Base-by-base conservation (phyloP, 2,329 filamentous ascomycete genomes). In the Leptographium lundbergii region DNA sequence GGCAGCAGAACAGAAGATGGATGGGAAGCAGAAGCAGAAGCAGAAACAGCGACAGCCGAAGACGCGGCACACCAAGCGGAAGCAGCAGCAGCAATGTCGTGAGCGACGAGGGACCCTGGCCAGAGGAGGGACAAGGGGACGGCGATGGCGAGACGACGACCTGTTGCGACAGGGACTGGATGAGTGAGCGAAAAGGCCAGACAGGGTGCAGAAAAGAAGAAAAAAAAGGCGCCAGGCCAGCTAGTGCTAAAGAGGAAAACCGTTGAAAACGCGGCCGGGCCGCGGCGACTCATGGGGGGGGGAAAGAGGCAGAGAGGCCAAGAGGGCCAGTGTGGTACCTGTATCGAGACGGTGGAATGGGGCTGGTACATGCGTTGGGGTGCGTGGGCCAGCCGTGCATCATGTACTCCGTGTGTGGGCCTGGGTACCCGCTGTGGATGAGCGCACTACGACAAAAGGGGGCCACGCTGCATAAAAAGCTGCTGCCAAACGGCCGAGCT, bases 201-300 rank as follows among this genome's bases (percentile, higher is more conserved):
- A 24, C 19, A 48, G 19, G 45, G 45, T 22, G 45, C 11, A 32
- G n/a, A 13, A 10, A 14, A 14, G 4, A 52, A 29, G 24, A 10
- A 1, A 52, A 25, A 51, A 14, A 51, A 52, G 50, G 2, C 50
- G 22, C 34, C 36, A 29, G 34, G 11, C 34, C 34, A 22, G 34
- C 54, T 56, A 47, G 54, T 39, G 54, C 54, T 25, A 56, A 48
- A 45, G 34, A 56, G 54, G 45, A 61, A 62, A 63, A 63, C 61
- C 61, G 61, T 63, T 63, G 60, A 60, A 61, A 61, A 54, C 47
- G 61, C 59, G 59, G 57, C 57, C 61, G 59, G 57, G n/a, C 57
- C 57, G 57, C 54, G 55, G 54, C 54, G 57, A 57, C 36, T 54
- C 47, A 57, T 55, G 36, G 50, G 54, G 32, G 32, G 32, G 32